Evolutionary conservation across 768 basidiomycete genomes (phyloP), one percentile per base, ranked within the genome.

Genomic region (Paxillus involutus): DNA sequence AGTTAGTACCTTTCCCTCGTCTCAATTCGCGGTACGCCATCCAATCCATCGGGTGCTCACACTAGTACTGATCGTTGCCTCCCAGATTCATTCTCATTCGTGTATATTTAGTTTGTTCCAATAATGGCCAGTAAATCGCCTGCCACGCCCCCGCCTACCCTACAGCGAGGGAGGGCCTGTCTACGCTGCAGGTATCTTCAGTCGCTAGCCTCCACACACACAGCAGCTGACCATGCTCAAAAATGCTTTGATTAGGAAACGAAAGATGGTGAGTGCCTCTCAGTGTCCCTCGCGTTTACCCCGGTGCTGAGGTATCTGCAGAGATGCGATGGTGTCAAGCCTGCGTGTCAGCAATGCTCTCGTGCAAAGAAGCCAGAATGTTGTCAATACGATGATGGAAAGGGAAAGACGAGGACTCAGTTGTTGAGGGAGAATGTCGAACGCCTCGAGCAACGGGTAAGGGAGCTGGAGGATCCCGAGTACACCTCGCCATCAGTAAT

Each of bases 341-440:
- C 89, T 29, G 79, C 87, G 12, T 91, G 89, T 57, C 86, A 87
- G 58, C 89, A 91, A 64, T 91, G 89, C 63, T 74, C 75, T 29
- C 83, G 86, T 49, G 88, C 88, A 41, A 91, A 91, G 78, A 90
- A 89, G 66, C 75, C 74, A 47, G 86, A 89, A 3, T 74, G 67
- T 11, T 91, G 89, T 69, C 86, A 88, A 63, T 91, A 91, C 66
- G 89, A 91, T 60, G 89, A 91, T 70, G 89, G 89, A 24, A 89
- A 86, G 73, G 86, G 87, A 46, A 91, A 90, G 75, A 90, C 88
- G 43, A 79, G 88, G 56, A 91, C 89, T 0, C 89, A 91, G 63
- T 68, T 90, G 47, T 79, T 91, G 53, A 84, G 88, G 52, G 89
- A 91, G 66, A 87, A 85, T 63, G 88, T 91, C 58, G 75, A 77